These are phyloP conservation scores for Trichocomaceae sp. DNA, from an alignment of 2,329 filamentous ascomycete species.

Conservation along the genomic window DNA sequence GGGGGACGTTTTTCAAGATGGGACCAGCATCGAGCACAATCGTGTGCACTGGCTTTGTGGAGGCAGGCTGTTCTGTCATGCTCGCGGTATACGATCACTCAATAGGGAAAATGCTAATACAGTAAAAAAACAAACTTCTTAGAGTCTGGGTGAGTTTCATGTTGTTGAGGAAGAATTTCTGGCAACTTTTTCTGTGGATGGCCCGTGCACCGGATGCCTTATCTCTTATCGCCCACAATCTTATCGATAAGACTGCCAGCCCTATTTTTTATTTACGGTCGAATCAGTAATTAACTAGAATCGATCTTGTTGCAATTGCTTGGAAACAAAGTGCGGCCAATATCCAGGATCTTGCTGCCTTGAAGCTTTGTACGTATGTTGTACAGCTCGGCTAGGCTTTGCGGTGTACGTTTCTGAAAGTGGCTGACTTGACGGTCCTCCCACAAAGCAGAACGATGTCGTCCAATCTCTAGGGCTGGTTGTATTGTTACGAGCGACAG, in stretches of 20 bases:
- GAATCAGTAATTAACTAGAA: neutral
- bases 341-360: neutral
- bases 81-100: neutral
- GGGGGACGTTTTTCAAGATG: conserved; percentile 85
- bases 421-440: neutral
- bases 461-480: neutral
- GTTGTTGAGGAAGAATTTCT: neutral
- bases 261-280: neutral
- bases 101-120: neutral
- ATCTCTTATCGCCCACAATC: conserved; percentile 20
- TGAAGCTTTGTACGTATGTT: neutral
- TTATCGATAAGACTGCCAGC: conserved; percentile 22
- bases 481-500: neutral
- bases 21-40: conserved; percentile 87
- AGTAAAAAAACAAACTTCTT: neutral
- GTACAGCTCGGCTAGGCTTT: neutral
- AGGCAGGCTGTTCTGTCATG: conserved; percentile 23
- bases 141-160: neutral
- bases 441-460: neutral
- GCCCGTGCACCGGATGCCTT: conserved; percentile 27
- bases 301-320: neutral
- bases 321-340: neutral
- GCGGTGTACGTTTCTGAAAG: neutral
- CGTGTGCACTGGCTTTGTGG: conserved; percentile 65
- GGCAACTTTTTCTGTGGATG: conserved; percentile 16